These are phyloP conservation scores for Plasmodium blacklocki DNA, from an alignment of 169 alveolate genomes.

Conservation along the genomic window DNA sequence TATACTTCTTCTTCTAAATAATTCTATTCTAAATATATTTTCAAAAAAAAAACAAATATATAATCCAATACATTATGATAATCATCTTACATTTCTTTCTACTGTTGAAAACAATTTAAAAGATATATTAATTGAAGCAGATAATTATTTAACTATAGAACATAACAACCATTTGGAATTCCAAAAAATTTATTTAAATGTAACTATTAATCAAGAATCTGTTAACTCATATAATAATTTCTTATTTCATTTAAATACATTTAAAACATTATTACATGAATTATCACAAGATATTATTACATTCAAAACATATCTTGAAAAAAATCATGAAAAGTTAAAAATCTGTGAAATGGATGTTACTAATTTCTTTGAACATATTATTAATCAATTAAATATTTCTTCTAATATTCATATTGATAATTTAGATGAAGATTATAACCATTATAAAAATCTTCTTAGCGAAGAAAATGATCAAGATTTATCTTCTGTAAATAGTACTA, in stretches of 20 bases:
- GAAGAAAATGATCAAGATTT: slow-evolving; percentile 10
- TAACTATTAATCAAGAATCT: slow-evolving; percentile 61
- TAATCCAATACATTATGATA: slow-evolving; percentile 15
- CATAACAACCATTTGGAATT: slow-evolving; percentile 54
- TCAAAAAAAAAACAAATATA: slow-evolving; percentile 22
- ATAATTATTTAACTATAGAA: slow-evolving; percentile 19
- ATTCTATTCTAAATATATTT: slow-evolving; percentile 22
- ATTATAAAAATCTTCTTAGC: slow-evolving; percentile 14
- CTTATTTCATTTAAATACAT: slow-evolving; percentile 36
- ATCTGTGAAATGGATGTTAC: slow-evolving; percentile 62
- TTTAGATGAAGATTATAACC: slow-evolving; percentile 17
- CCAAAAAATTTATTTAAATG: slow-evolving; percentile 33
- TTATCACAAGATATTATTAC: slow-evolving; percentile 4
- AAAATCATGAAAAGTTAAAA: slow-evolving; percentile 24
- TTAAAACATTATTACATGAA: slow-evolving; percentile 34
- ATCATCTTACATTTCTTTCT: slow-evolving; percentile 1
- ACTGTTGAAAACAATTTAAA: slow-evolving; percentile 34
- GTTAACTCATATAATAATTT: slow-evolving; percentile 55
- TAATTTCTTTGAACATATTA: slow-evolving; percentile 6
- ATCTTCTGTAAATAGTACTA: slow-evolving; percentile 13
- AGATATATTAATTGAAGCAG: slow-evolving; percentile 51
- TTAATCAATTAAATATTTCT: slow-evolving; percentile 20
- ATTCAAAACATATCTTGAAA: slow-evolving; percentile 30
- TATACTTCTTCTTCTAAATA: slow-evolving; percentile 14
- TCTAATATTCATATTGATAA: slow-evolving; percentile 28